These are phyloP conservation scores for Curvularia verruculosa DNA, from an alignment of 2,329 filamentous ascomycete genomes.

Conservation along the genomic window DNA sequence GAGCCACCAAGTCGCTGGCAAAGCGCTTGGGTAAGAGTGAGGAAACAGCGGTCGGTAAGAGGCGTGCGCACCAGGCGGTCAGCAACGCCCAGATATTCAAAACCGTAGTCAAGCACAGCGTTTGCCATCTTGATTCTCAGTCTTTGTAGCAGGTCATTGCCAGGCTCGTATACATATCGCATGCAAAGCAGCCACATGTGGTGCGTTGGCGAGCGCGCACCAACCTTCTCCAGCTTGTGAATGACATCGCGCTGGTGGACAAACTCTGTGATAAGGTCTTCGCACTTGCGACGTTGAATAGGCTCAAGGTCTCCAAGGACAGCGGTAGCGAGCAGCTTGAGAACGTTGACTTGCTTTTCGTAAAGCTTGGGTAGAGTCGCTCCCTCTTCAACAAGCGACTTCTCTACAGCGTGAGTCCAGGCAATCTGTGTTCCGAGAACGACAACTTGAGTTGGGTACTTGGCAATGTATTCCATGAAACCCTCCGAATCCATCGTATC, in stretches of 20 bases:
- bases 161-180: constrained; percentile 87
- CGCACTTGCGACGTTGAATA: constrained; percentile 92
- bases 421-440: constrained; percentile 92
- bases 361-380: constrained; percentile 72
- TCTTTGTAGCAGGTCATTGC: constrained; percentile 81
- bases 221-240: constrained; percentile 78
- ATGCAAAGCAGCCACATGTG: constrained; percentile 96
- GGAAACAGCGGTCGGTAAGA: constrained; percentile 96
- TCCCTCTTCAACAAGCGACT: constrained; percentile 74
- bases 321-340: constrained; percentile 83
- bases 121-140: constrained; percentile 97
- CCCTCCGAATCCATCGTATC: constrained; percentile 71
- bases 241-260: constrained; percentile 96
- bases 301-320: constrained; percentile 88
- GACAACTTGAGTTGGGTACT: constrained; percentile 91
- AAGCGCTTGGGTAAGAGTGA: constrained; percentile 93
- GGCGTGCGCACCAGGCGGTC: constrained; percentile 96
- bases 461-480: constrained; percentile 79
- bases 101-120: constrained; percentile 91
- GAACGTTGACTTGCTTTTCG: constrained; percentile 81
- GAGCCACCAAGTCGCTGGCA: constrained; percentile 95
- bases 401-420: constrained; percentile 89
- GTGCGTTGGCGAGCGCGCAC: constrained; percentile 77
- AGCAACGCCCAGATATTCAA: constrained; percentile 95
- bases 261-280: constrained; percentile 98